Base-by-base conservation (phyloP, 441 rosid genomes). In the Cnidoscolus chayamansa region DNA sequence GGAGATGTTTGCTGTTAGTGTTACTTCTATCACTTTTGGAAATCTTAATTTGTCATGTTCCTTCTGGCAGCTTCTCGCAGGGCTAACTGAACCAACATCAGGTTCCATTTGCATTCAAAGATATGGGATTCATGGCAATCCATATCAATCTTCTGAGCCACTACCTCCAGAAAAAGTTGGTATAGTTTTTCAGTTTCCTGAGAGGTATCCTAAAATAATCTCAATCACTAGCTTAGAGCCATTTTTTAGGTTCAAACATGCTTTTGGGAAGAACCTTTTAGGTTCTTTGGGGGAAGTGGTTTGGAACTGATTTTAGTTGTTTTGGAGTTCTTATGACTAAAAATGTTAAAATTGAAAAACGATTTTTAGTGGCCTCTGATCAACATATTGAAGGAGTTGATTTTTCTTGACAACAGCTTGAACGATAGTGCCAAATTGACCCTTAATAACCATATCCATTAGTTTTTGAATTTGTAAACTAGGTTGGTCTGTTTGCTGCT, bases 131-230 rank as follows among this genome's bases (percentile, higher is more conserved):
- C 82, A 86, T 73, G 94, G 92, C 72, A 85, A 80, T 68, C 92
- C 63, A 58, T 77, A 63, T 69, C 78, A 72, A 51, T 72, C 79
- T 76, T 77, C 92, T n/a, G 79, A 58, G 70, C 78, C 73, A 16
- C 78, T 94, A 35, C 62, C 82, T 65, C 82, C 96, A 2, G 90
- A 87, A 79, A 92, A 84, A 71, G 98, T 94, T 65, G 97, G 97
- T 57, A 92, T 94, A 63, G 92, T 94, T 75, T 94, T 92, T 78
- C 98, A 94, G 76, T 92, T 94, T 81, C 98, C 97, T 25, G 78
- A 75, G 59, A 75, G 78, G 73, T 75, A 75, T 54, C 40, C 12
- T 20, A 49, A 13, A 15, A 1, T 37, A 43, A 20, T 68, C 56
- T 56, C 16, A 43, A 17, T 56, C 20, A 10, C 6, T 25, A 56